These are phyloP conservation scores for Metschnikowia lochheadii DNA, from an alignment of 805 yeast species.

Conservation along the genomic window DNA sequence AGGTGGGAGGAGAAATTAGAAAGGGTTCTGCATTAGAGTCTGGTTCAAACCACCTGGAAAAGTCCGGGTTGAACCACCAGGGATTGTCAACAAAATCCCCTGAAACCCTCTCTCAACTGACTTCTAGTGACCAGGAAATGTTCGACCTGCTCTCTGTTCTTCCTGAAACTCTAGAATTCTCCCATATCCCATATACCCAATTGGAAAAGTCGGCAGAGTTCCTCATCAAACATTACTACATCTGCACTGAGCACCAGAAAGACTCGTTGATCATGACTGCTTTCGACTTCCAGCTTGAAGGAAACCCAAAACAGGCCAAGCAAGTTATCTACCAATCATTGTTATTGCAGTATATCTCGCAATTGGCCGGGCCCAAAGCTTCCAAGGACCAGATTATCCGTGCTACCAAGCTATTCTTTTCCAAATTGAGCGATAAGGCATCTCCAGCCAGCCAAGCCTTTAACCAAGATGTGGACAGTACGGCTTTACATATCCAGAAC, in stretches of 20 bases:
- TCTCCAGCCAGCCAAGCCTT: constrained; percentile 70
- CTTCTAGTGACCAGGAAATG: constrained; percentile 18
- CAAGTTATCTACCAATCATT: constrained; percentile 78
- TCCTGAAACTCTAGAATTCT: constrained; percentile 63
- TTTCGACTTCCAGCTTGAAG: constrained; percentile 73
- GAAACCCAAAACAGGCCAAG: constrained; percentile 49
- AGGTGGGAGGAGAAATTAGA: too few relatives aligned
- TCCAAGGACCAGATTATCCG: constrained; percentile 30
- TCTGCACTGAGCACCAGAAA: constrained; percentile 78
- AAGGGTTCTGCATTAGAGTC: too few relatives aligned
- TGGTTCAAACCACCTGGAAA: neutral
- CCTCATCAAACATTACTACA: constrained; percentile 56
- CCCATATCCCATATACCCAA: constrained; percentile 49
- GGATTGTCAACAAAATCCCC: neutral
- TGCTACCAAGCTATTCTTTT: constrained; percentile 62
- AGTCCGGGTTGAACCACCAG: too few relatives aligned
- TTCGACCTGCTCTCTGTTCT: constrained; percentile 52
- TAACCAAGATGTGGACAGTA: constrained; percentile 65
- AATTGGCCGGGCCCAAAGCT: constrained; percentile 34
- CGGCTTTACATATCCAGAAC: constrained; percentile 66
- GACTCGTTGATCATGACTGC: constrained; percentile 93
- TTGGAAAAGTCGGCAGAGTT: constrained; percentile 48
- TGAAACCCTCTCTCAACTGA: neutral
- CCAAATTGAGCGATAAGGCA: constrained; percentile 48
- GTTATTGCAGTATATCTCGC: constrained; percentile 66